Conservation (phyloP, 345 rosid genomes). For the Gossypium australe region DNA sequence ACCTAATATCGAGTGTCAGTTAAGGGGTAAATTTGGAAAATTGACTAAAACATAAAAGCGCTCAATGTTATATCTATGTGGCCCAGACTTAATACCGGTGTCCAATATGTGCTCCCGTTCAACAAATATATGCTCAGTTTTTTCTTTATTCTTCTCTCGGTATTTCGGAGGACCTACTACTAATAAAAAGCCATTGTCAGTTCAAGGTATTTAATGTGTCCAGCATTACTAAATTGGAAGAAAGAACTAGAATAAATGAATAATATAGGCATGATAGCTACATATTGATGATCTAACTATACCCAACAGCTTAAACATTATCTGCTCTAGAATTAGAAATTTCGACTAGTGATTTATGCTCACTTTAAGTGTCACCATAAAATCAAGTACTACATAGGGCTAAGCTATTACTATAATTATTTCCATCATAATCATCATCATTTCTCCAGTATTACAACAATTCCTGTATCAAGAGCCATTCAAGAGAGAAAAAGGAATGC, state of each 20-base stretch:
- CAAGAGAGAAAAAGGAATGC: neutral
- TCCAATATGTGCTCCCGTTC: neutral
- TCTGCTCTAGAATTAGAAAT: neutral
- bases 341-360: neutral
- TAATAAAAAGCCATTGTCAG: neutral
- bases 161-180: neutral
- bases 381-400: neutral
- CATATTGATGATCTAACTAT: neutral
- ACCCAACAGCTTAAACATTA: neutral
- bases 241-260: neutral
- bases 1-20: constrained; percentile 6
- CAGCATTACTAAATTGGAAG: neutral
- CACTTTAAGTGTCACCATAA: neutral
- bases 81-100: neutral
- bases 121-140: neutral
- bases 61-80: neutral
- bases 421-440: neutral
- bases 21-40: constrained; percentile 16
- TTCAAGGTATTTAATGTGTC: neutral
- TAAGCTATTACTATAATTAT: neutral
- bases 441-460: neutral
- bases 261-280: neutral
- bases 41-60: constrained; percentile 4
- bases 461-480: neutral
- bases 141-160: neutral